A percentile compares a stretch with the other conserved stretches of the same genome.
phyloP scores from a whole-genome alignment of 345 rosid species.

The Hibiscus syriacus region DNA sequence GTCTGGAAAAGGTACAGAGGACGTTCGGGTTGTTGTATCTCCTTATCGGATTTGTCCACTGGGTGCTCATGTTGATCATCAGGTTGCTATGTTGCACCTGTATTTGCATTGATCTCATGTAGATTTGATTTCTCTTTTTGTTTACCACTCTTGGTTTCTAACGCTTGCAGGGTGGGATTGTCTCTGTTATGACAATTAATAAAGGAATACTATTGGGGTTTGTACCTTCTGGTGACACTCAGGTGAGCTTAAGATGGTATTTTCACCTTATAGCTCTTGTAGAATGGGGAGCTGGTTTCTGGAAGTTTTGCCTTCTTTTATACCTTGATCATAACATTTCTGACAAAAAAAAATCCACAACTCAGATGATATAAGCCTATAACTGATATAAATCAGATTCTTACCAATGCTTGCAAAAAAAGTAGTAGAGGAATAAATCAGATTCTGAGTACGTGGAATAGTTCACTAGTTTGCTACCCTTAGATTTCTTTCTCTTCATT shows the following conservation, averaged over 20 bases:
- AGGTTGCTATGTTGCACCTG: constrained; percentile 34
- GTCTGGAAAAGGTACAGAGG: constrained; percentile 43
- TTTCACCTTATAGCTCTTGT: not conserved
- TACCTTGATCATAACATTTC: not conserved
- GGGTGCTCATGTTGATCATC: constrained; percentile 97
- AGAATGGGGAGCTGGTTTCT: not conserved
- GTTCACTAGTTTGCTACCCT: not conserved
- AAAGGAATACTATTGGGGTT: constrained; percentile 82
- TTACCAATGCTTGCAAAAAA: too few relatives aligned
- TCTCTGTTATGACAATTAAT: constrained; percentile 85
- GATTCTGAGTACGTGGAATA: too few relatives aligned
- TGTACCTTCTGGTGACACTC: constrained; percentile 52
- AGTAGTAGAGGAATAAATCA: too few relatives aligned
- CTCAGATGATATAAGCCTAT: too few relatives aligned
- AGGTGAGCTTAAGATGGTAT: constrained; percentile 30
- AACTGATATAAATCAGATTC: too few relatives aligned
- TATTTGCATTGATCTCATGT: not conserved
- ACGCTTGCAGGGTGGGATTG: constrained; percentile 68
- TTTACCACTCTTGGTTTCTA: constrained; percentile 2
- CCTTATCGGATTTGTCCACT: constrained; percentile 93
- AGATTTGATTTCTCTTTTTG: not conserved
- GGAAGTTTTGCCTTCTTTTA: not conserved
- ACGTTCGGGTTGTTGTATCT: constrained; percentile 67
- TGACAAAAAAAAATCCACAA: not conserved
- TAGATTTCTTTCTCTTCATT: not conserved